Evolutionary conservation across 2,329 filamentous ascomycete species (phyloP), one percentile per base, ranked within the genome.

Genomic region (Metarhizium anisopliae): DNA sequence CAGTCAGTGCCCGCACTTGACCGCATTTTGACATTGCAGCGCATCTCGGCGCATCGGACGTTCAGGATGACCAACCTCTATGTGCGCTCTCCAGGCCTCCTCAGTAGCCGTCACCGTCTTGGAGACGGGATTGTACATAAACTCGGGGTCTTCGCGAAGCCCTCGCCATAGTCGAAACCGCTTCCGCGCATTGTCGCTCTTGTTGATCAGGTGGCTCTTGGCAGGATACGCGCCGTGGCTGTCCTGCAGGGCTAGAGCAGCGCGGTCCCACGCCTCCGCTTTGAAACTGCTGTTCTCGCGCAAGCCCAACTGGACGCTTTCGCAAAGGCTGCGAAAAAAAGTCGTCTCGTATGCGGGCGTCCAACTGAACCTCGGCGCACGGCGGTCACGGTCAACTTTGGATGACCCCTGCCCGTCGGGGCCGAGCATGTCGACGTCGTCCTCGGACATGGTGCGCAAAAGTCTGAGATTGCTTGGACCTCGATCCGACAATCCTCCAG

Each of bases 101-200:
- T 84, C 81, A 35, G 73, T 77, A 6, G 78, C 81, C 11, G 75
- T 78, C 35, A 84, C 79, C 16, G 74, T 81, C 60, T 72, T 72
- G 10, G 75, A 74, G 29, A 68, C 66, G 5, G 74, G 69, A 58
- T 81, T 79, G 62, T 83, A 84, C 3, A 74, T 65, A 56, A 84
- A 84, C 13, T 80, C 77, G 2, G 78, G 76, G 56, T 84, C 75
- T 64, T 83, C 81, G 29, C 80, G 72, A 60, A 84, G 67, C 25
- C 80, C 79, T 18, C 81, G 70, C 81, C 81, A 84, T 53, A 83
- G 70, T n/a, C 81, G 78, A 59, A 83, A 84, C 62, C 81, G 79
- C 67, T 84, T 84, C 52, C 81, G 75, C 57, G 81, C 81, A 66
- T 84, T 84, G 68, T 84, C 81, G 60, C 79, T 81, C 70, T 84